Evolutionary conservation across 2,329 filamentous ascomycete species (phyloP), one percentile per base, ranked within the genome.

Genomic region (Fusarium heterosporum): DNA sequence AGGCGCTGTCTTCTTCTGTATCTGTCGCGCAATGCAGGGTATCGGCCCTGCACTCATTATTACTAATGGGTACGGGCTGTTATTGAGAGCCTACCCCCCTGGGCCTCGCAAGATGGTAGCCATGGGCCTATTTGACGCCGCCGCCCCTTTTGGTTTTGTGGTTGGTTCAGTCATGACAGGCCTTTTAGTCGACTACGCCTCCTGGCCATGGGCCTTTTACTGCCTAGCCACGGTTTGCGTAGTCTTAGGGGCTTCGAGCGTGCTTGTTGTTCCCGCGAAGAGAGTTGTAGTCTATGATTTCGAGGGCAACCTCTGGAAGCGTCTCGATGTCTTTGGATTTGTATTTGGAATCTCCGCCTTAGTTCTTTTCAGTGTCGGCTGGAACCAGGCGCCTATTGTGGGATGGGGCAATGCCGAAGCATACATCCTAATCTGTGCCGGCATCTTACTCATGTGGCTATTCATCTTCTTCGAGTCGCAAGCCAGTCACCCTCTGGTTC

Each of bases 191-290:
- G 51, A 59, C 19, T 72, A 69, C 30, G 55, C 50, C 9, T 71
- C 66, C 22, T 73, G 72, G 72, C 57, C 70, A 2, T 73, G 72
- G 72, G 70, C 58, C 1, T 73, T 73, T 36, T 73, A 73, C 41
- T 65, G 60, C 25, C 19, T 71, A 28, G 47, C 68, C 11, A 45
- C 66, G 1, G 69, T 73, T 30, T 73, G 65, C 17, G 38, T 68
- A 6, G 71, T 69, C 2, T 36, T 72, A 6, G 68, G 67, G 3
- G 49, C 63, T 13, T 52, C 70, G n/a, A 67, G 72, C 46, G 29
- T 71, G 38, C 60, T 74, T 47, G 54, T 72, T 4, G 50, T 74
- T 13, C 70, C 72, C 1, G 42, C 41, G 7, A 70, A 61, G 32
- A 64, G 55, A 17, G 63, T 72, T 6, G 14, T 68, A 47, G 66